Evolutionary conservation across 176 grass and related monocot genomes (phyloP).

Genomic region (Aegilops sharonensis): DNA sequence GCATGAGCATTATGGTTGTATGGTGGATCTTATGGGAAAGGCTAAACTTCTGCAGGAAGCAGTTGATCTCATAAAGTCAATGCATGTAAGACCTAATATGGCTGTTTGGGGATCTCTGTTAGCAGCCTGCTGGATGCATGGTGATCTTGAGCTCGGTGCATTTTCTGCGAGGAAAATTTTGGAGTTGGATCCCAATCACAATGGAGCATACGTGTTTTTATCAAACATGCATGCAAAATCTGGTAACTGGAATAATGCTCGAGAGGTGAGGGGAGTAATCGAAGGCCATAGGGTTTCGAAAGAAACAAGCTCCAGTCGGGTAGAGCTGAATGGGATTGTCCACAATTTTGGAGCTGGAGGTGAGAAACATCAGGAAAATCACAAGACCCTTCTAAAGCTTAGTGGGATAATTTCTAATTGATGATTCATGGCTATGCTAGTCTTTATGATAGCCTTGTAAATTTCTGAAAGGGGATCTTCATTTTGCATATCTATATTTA

Average conservation of each 20-base stretch:
- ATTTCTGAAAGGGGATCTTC: conserved; percentile 21
- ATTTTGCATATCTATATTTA: conserved; percentile 30
- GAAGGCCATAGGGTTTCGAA: conserved; percentile 54
- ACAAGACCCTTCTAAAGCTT: conserved; percentile 34
- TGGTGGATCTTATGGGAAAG: conserved; percentile 83
- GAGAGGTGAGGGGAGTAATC: conserved; percentile 52
- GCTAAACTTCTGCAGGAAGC: conserved; percentile 72
- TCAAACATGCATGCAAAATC: conserved; percentile 75
- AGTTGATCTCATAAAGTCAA: conserved; percentile 61
- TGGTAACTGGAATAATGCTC: conserved; percentile 57
- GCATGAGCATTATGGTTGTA: conserved; percentile 76
- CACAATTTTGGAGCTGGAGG: conserved; percentile 46
- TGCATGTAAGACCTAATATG: conserved; percentile 67
- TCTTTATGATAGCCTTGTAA: conserved; percentile 38
- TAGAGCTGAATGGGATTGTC: conserved; percentile 49
- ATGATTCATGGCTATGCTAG: conserved; percentile 37
- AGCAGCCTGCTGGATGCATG: conserved; percentile 65
- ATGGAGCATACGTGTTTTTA: conserved; percentile 65
- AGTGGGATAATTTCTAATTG: conserved; percentile 41
- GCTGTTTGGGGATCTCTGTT: conserved; percentile 79
- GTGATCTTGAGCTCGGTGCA: conserved; percentile 55
- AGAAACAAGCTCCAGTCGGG: conserved; percentile 72
- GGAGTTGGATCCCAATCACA: conserved; percentile 66
- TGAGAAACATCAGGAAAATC: conserved; percentile 38
- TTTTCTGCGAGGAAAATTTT: conserved; percentile 67